phyloP scores from a whole-genome alignment of 768 basidiomycete species.

The Leccinellum luteum region DNA sequence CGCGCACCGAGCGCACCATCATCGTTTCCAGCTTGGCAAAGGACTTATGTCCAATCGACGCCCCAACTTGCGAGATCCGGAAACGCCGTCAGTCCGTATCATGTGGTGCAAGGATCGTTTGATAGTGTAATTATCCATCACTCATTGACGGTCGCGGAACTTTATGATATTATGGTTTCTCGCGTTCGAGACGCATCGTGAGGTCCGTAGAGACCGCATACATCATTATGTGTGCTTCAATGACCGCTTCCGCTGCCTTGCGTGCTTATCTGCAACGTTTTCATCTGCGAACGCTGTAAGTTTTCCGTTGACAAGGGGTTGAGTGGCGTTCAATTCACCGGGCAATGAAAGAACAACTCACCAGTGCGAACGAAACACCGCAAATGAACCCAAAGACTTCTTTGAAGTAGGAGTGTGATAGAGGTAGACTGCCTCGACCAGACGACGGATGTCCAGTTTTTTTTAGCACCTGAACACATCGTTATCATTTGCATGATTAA shows the following conservation, averaged over 20 bases:
- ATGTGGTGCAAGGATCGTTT: neutral
- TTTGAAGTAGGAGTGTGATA: slow-evolving; percentile 39
- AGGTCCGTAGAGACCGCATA: slow-evolving; percentile 24
- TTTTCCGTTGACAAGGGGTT: neutral
- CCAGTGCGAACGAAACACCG: slow-evolving; percentile 40
- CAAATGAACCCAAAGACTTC: slow-evolving; percentile 40
- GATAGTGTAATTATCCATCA: neutral
- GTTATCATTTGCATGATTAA: neutral
- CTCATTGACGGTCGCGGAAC: slow-evolving; percentile 3
- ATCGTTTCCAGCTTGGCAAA: neutral
- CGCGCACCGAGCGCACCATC: neutral
- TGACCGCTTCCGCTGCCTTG: slow-evolving; percentile 30
- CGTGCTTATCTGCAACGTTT: slow-evolving; percentile 21
- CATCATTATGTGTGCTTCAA: slow-evolving; percentile 37
- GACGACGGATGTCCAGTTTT: slow-evolving; percentile 34
- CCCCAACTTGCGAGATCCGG: neutral
- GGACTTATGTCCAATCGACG: neutral
- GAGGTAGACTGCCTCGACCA: slow-evolving; percentile 31
- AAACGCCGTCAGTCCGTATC: too few species aligned
- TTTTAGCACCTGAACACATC: slow-evolving; percentile 36
- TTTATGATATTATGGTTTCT: neutral
- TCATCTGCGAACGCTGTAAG: slow-evolving; percentile 31
- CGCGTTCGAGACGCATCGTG: neutral
- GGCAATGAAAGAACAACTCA: slow-evolving; percentile 18
- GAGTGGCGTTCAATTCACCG: neutral